Base-by-base conservation (phyloP, 805 yeast species). In the Jamesozyma hellenica region DNA sequence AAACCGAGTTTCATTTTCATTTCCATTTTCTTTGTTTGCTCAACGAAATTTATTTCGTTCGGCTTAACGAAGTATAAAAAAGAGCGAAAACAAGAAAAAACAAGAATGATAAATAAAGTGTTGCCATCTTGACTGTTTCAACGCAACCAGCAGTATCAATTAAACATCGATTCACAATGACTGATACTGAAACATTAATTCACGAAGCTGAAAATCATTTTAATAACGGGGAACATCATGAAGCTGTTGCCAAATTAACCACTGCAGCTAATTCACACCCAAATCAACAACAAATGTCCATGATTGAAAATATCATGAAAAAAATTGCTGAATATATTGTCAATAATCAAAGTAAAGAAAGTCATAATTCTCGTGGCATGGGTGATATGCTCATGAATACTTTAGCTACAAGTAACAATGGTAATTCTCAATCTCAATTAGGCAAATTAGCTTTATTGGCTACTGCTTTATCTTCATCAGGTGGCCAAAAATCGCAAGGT, bases 371-470 rank as follows among this genome's bases (percentile, higher is more conserved):
- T 13, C 44, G 48, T 29, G 53, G 53, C 8, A 44, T 51, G 16
- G 53, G 56, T 13, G 48, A 48, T 16, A 38, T 46, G 16, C 40
- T 53, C 27, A 41, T 55, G 45, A 48, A 40, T 33, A 45, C 56
- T 3, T 34, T 55, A 39, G 40, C 43, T 38, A 30, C 51, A 5
- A 46, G 34, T 23, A 48, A 46, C 23, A 49, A 50, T 33, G 58
- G 58, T 2, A 47, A 52, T 18, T 40, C 53, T 4, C 52, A 50
- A 30, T 40, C 58, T 1, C 61, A 56, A 36, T 36, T 56, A 23
- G 60, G 61, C 7, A 56, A 56, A 36, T 38, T 56, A 42, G 60
- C 61, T 8, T 40, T 56, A 27, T 40, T 56, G 13, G 40, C 56
- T 12, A 51, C 54, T 11, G 43, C 53, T n/a, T 35, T 56, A 42